A percentile compares a stretch with the other conserved stretches of the same genome.
phyloP scores from a whole-genome alignment of 2,329 filamentous ascomycete genomes.

The Venturiaceae sp. region DNA sequence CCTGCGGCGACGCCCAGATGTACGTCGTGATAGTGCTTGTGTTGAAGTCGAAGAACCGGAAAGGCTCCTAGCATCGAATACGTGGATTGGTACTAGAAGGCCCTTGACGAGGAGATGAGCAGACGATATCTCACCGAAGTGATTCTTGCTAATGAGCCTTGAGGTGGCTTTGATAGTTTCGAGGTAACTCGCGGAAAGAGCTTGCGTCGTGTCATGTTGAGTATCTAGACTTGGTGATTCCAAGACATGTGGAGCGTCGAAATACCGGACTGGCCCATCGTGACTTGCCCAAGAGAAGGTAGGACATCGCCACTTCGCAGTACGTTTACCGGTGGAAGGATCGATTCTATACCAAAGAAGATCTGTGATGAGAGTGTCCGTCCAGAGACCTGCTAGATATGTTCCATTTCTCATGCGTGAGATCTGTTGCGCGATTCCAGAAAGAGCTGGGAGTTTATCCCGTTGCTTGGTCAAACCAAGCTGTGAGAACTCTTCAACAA shows the following conservation, averaged over 20 bases:
- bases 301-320: constrained; percentile 5
- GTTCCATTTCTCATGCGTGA: background rate
- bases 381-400: constrained; percentile 9
- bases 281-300: constrained; percentile 8
- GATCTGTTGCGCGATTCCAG: constrained; percentile 8
- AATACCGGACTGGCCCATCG: constrained; percentile 6
- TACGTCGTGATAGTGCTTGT: background rate
- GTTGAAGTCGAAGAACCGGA: background rate
- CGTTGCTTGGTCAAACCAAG: background rate
- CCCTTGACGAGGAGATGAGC: constrained; percentile 3
- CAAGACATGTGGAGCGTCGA: background rate
- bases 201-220: background rate
- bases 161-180: background rate
- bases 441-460: constrained; percentile 9
- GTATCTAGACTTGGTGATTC: background rate
- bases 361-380: background rate
- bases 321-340: background rate
- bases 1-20: background rate
- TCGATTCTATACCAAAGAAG: constrained; percentile 8
- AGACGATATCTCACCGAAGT: background rate
- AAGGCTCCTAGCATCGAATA: background rate
- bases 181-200: background rate
- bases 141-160: background rate
- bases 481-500: constrained; percentile 8
- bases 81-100: background rate